Percentiles rank a stretch among this genome's conserved stretches.
Evolutionary conservation across 2,329 filamentous ascomycete species (phyloP).

Genomic region (Fusarium sp.): DNA sequence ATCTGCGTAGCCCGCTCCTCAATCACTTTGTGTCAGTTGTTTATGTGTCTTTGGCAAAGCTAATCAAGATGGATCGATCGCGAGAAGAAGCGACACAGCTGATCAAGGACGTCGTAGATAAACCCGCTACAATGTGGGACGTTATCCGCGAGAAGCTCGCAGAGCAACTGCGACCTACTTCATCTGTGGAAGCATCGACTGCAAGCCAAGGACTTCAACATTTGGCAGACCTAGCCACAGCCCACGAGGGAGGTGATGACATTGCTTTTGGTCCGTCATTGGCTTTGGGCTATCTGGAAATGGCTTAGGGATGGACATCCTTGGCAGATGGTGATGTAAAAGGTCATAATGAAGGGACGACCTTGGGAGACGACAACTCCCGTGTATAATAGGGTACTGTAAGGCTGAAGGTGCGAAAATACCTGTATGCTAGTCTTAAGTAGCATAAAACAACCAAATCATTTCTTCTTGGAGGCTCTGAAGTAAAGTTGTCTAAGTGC

Average conservation of each 20-base stretch:
- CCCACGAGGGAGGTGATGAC: slow-evolving; percentile 51
- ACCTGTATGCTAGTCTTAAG: background rate
- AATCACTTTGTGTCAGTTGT: slow-evolving; percentile 73
- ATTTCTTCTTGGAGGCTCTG: background rate
- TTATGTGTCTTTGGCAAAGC: slow-evolving; percentile 69
- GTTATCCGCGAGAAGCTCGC: slow-evolving; percentile 60
- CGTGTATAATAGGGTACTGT: background rate
- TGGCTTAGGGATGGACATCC: slow-evolving; percentile 36
- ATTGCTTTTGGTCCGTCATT: slow-evolving; percentile 50
- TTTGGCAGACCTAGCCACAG: slow-evolving; percentile 67
- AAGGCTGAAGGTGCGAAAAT: background rate
- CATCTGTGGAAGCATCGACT: slow-evolving; percentile 51
- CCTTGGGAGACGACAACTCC: background rate
- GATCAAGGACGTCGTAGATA: slow-evolving; percentile 67
- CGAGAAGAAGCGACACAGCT: slow-evolving; percentile 67
- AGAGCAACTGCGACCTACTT: slow-evolving; percentile 51
- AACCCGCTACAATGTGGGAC: slow-evolving; percentile 67
- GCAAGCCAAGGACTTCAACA: slow-evolving; percentile 68
- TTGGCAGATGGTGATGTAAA: background rate
- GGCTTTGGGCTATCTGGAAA: slow-evolving; percentile 52
- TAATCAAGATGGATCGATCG: slow-evolving; percentile 65
- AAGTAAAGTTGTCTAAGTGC: background rate
- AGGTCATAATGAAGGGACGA: background rate
- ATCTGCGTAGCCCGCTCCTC: slow-evolving; percentile 70
- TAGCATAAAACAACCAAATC: background rate